Conservation (phyloP, 2,329 filamentous ascomycete species). For the Hypocreales sp. region DNA sequence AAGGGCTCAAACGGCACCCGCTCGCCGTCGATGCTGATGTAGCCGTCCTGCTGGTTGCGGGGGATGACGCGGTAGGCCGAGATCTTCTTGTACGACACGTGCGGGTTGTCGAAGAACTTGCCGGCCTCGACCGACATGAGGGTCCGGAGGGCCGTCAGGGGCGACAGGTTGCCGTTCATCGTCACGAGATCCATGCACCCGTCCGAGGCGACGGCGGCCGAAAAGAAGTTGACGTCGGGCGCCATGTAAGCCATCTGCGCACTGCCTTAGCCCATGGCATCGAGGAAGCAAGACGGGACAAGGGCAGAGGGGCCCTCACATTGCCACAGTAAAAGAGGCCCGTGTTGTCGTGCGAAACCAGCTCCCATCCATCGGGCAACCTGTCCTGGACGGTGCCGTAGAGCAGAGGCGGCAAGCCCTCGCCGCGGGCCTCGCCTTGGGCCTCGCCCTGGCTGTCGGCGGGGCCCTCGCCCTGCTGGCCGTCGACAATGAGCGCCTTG, state of each 20-base stretch:
- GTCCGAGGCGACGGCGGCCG: slow-evolving; percentile 66
- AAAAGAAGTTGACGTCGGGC: slow-evolving; percentile 74
- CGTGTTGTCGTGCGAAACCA: slow-evolving; percentile 58
- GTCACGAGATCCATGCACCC: slow-evolving; percentile 75
- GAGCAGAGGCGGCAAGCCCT: slow-evolving; percentile 53
- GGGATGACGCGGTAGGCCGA: slow-evolving; percentile 78
- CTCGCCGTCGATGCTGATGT: slow-evolving; percentile 92
- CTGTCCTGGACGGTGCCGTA: slow-evolving; percentile 71
- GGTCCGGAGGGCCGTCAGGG: slow-evolving; percentile 49
- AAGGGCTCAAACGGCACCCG: slow-evolving; percentile 74
- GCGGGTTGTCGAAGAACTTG: slow-evolving; percentile 63
- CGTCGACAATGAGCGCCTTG: slow-evolving; percentile 6
- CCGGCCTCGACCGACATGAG: slow-evolving; percentile 58
- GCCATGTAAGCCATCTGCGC: slow-evolving; percentile 78
- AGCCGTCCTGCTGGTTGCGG: slow-evolving; percentile 53
- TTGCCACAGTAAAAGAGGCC: slow-evolving; percentile 93
- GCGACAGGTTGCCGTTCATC: slow-evolving; percentile 60
- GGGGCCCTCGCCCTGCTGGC: slow-evolving; percentile 4
- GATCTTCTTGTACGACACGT: slow-evolving; percentile 72
- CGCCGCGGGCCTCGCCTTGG: too few relatives aligned
- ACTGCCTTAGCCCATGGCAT: slow-evolving; percentile 3
- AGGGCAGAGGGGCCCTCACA: slow-evolving; percentile 31
- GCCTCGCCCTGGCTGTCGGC: slow-evolving; percentile 7
- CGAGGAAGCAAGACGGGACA: background rate
- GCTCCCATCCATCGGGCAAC: slow-evolving; percentile 63